Evolutionary conservation across 495 filamentous ascomycete species (phyloP), one percentile per base, ranked within the genome.

Genomic region (Hyphodiscus hymeniophilus): DNA sequence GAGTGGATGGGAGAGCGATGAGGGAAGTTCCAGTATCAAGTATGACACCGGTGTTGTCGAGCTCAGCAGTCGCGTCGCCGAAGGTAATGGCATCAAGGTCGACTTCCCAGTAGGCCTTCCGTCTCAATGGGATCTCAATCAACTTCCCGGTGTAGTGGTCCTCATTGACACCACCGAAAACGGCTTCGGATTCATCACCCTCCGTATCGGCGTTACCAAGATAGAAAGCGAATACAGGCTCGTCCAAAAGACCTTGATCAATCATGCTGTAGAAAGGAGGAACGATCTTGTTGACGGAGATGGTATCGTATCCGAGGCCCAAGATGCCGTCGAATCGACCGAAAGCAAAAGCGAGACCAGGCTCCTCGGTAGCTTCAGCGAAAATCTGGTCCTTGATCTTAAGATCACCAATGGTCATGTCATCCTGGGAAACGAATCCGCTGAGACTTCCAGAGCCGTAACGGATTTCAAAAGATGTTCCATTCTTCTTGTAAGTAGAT

Each of bases 81-180:
- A 95, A 91, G 39, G 81, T 78, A 69, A 99, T 90, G 38, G 87
- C 73, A 59, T 97, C 85, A 52, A 97, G 81, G 55, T 97, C 89
- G 21, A 97, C 91, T 75, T 99, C 94, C 94, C 94, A 99, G 77
- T 99, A 99, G 32, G 94, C 94, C 82, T 96, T 96, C 61, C 94
- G 87, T 63, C 92, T 82, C 53, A 99, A 79, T 40, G 91, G 91
- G 54, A 99, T 89, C 62, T 85, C 90, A 51, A 80, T 87, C 59
- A 99, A 74, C 67, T 96, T 82, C 56, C 94, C 94, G 24, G 75
- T 82, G 75, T 88, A 97, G 73, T 87, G 87, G 60, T 71, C 69
- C 66, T 89, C 71, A 67, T 97, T 81, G 47, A 96, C 73, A 60
- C 94, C 94, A 67, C 94, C 94, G 52, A 99, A 97, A 44, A 81